Conservation (phyloP, 768 basidiomycete genomes). For the Coprinellus micaceus region DNA sequence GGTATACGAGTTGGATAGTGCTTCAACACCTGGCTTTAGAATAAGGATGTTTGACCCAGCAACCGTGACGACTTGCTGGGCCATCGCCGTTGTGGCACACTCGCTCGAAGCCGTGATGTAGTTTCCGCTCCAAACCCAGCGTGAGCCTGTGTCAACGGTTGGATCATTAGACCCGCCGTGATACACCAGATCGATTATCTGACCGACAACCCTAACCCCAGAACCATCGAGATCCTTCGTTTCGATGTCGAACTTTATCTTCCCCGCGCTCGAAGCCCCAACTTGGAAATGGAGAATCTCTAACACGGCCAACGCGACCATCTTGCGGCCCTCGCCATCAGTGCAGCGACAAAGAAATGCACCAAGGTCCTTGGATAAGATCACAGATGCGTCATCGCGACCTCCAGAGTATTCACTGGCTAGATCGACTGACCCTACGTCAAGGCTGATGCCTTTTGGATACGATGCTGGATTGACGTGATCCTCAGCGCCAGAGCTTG, state of each 20-base stretch:
- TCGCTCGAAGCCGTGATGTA: not conserved
- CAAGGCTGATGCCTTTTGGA: constrained; percentile 11
- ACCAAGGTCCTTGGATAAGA: constrained; percentile 10
- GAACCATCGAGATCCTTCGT: not conserved
- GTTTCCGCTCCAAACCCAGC: constrained; percentile 10
- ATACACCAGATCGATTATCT: constrained; percentile 4
- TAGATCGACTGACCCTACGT: constrained; percentile 5
- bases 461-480: constrained; percentile 21
- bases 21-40: not conserved
- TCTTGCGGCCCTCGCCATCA: not conserved
- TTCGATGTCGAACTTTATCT: constrained; percentile 1
- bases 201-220: not conserved
- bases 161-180: not conserved
- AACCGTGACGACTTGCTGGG: not conserved
- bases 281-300: constrained; percentile 9
- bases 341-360: constrained; percentile 4
- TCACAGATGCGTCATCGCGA: no score
- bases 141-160: not conserved
- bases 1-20: not conserved
- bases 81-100: not conserved
- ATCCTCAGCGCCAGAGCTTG: constrained; percentile 16
- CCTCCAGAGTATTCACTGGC: no score
- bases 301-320: constrained; percentile 5
- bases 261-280: not conserved
- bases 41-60: not conserved